These are phyloP conservation scores for Scenedesmus sp. DNA, from an alignment of 163 green algal genomes.

Conservation along the genomic window DNA sequence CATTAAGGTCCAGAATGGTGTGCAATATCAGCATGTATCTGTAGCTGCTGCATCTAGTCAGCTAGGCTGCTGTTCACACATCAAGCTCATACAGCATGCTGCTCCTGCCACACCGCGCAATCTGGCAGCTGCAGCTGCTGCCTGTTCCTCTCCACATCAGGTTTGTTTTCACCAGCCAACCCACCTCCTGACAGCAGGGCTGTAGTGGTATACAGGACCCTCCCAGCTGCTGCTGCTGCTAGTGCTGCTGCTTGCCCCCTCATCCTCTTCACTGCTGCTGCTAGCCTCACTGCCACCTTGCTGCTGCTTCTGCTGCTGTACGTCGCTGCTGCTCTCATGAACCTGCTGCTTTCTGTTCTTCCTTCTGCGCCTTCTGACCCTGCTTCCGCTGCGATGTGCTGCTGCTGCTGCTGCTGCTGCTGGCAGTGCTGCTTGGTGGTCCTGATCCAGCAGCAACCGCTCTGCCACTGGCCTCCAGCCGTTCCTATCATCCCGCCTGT, in stretches of 20 bases:
- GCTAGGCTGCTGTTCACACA: not conserved
- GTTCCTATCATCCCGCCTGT: slow-evolving; percentile 74
- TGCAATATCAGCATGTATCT: not conserved
- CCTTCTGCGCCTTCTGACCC: slow-evolving; percentile 47
- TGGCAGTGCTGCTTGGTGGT: slow-evolving; percentile 51
- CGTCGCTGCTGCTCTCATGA: slow-evolving; percentile 41
- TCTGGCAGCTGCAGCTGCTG: too few relatives aligned
- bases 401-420: slow-evolving; percentile 31
- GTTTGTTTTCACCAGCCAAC: not conserved
- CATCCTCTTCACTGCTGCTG: not conserved
- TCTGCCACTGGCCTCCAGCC: slow-evolving; percentile 76
- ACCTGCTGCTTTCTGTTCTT: slow-evolving; percentile 50
- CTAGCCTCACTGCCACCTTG: not conserved
- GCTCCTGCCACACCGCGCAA: too few relatives aligned
- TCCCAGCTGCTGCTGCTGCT: not conserved
- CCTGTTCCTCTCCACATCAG: not conserved
- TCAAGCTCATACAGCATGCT: not conserved
- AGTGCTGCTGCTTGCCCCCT: slow-evolving; percentile 3
- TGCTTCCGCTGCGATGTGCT: not conserved
- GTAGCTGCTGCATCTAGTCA: not conserved
- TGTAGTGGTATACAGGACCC: slow-evolving; percentile 35
- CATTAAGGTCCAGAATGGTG: too few relatives aligned
- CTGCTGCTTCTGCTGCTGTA: slow-evolving; percentile 23
- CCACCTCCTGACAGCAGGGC: slow-evolving; percentile 40
- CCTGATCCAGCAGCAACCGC: slow-evolving; percentile 66